These are phyloP conservation scores for Suillus tomentosus DNA, from an alignment of 768 basidiomycete species.

Conservation along the genomic window DNA sequence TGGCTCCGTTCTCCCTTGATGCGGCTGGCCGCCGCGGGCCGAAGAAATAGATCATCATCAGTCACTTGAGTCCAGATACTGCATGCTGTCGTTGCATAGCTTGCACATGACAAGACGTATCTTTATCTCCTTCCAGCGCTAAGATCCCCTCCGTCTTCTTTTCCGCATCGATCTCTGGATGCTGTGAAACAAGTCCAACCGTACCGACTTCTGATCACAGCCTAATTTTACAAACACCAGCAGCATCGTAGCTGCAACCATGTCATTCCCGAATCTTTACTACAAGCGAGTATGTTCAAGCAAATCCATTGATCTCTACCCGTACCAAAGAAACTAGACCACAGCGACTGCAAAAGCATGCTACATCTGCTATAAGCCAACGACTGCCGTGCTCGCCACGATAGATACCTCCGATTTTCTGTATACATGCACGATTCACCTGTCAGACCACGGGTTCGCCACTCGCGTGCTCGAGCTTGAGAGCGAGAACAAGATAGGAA, in stretches of 20 bases:
- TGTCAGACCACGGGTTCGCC: conserved; percentile 79
- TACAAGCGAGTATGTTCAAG: conserved; percentile 75
- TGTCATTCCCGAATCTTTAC: conserved; percentile 84
- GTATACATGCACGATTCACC: conserved; percentile 82
- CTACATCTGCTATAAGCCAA: conserved; percentile 78
- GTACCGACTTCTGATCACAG: not conserved
- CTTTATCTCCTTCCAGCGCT: conserved; percentile 1
- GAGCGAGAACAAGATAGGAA: conserved; percentile 36
- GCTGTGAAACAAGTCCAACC: not conserved
- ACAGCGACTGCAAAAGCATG: conserved; percentile 79
- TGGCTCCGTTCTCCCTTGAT: not conserved
- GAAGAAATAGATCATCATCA: conserved; percentile 13
- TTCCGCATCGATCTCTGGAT: conserved; percentile 2
- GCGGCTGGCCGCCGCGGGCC: not conserved
- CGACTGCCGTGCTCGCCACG: conserved; percentile 83
- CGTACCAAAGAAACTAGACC: conserved; percentile 46
- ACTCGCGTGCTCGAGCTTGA: conserved; percentile 46
- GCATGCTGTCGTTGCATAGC: not conserved
- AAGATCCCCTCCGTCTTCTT: conserved; percentile 6
- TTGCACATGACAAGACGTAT: conserved; percentile 8
- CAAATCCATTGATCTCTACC: conserved; percentile 9
- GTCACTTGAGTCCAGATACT: not conserved
- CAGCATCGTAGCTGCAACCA: conserved; percentile 23
- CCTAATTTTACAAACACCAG: not conserved
- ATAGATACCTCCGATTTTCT: conserved; percentile 82